Evolutionary conservation across 352 stramenopile genomes (phyloP), one percentile per base, ranked within the genome.

Genomic region (Phytophthora multivora): DNA sequence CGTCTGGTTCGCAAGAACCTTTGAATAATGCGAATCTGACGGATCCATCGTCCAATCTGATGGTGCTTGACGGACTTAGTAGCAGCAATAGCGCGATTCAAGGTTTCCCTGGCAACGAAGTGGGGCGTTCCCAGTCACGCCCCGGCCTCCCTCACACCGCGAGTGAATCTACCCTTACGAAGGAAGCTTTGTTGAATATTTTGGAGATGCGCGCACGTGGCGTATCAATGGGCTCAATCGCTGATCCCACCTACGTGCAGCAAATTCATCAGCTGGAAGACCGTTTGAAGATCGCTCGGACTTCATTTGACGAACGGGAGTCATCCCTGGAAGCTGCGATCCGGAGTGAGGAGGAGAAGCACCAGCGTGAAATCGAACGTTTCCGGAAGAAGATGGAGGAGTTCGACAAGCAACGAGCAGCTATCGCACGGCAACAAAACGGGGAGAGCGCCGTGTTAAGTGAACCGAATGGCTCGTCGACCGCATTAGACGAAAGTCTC

Each of bases 321-420:
- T 86, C 79, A 10, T 91, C 73, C 21, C 59, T 92, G 15, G 85
- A 91, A 23, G 81, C 79, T 12, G 83, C 77, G 16, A 91, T 93
- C 38, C 80, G 83, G 40, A 90, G 69, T 38, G 83, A 91, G 65
- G 80, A 93, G 51, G 83, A 93, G 40, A 91, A 93, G 38, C 86
- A 95, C 42, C 73, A 93, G 57, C 82, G 82, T 36, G 86, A 95
- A 70, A 86, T 95, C 39, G 83, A 93, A 63, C 80, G 81, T 0
- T 92, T 92, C 33, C 75, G 82, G 18, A 84, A 86, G 57, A 90
- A 92, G 49, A 92, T 95, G 80, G 79, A 93, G 51, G 81, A 95
- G 47, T 80, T 95, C 42, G 83, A 91, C 59, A 87, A 91, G 49
- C 85, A 93, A 43, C 76, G 84, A 31, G 79, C 80, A 21, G 83